Evolutionary conservation across 139 green algal species (phyloP).

Genomic region (Nannochloris sp.): DNA sequence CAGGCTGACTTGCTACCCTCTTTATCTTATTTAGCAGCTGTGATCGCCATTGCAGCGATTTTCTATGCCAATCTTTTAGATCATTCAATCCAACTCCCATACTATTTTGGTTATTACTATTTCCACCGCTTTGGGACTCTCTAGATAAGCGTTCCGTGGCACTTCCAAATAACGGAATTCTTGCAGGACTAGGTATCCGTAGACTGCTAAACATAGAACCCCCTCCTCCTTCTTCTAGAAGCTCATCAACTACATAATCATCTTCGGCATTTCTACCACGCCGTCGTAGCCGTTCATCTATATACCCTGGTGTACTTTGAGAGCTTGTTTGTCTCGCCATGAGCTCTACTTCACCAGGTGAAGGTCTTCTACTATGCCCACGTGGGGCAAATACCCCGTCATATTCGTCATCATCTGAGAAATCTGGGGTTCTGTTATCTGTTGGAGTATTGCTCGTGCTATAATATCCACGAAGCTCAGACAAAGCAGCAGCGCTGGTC

Average conservation of each 20-base stretch:
- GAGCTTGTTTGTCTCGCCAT: not conserved
- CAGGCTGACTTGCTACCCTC: constrained; percentile 45
- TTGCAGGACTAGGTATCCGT: too few relatives aligned
- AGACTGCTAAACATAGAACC: not conserved
- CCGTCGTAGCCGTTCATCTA: constrained; percentile 2
- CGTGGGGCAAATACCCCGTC: not conserved
- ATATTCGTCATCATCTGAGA: not conserved
- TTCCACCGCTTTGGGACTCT: not conserved
- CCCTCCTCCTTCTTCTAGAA: not conserved
- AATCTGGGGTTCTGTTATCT: not conserved
- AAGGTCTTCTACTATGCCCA: not conserved
- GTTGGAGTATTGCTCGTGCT: constrained; percentile 3
- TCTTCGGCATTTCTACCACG: constrained; percentile 6
- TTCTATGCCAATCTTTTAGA: constrained; percentile 10
- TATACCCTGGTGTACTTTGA: not conserved
- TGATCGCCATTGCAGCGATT: constrained; percentile 4
- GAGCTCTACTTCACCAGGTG: constrained; percentile 3
- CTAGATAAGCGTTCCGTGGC: too few relatives aligned
- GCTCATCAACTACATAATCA: not conserved
- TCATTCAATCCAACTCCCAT: too few relatives aligned
- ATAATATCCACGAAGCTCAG: constrained; percentile 37
- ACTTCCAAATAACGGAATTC: too few relatives aligned
- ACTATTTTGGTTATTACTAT: too few relatives aligned
- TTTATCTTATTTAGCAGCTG: constrained; percentile 29
- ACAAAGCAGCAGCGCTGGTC: constrained; percentile 10